Percentiles rank a stretch among this genome's conserved stretches.
These are phyloP conservation scores for Pseudonitzschia multiseries DNA, from an alignment of 108 stramenopile genomes.

Conservation along the genomic window DNA sequence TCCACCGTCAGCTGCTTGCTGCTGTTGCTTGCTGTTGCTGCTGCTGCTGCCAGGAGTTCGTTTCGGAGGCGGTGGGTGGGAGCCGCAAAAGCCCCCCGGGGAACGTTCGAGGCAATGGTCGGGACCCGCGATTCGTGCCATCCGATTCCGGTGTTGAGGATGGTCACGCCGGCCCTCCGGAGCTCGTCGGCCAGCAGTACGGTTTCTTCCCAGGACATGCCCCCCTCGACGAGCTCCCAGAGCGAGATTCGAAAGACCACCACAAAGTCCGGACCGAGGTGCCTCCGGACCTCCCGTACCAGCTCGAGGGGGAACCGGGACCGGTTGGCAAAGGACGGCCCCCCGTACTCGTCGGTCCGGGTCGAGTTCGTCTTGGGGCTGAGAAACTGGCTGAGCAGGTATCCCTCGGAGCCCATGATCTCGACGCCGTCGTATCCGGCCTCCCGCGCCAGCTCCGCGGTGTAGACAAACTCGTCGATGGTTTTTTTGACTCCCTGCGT, in stretches of 20 bases:
- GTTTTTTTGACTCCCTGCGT: slow-evolving; percentile 72
- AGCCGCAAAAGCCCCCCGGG: slow-evolving; percentile 92
- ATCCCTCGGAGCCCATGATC: slow-evolving; percentile 98
- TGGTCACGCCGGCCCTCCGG: slow-evolving; percentile 90
- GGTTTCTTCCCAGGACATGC: slow-evolving; percentile 93
- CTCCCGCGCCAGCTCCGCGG: slow-evolving; percentile 83
- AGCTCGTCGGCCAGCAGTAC: slow-evolving; percentile 78
- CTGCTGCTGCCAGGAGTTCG: slow-evolving; percentile 18
- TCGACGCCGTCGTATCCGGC: slow-evolving; percentile 99
- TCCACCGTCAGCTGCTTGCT: background rate
- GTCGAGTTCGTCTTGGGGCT: slow-evolving; percentile 76
- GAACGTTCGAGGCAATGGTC: slow-evolving; percentile 96
- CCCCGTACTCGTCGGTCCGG: slow-evolving; percentile 93
- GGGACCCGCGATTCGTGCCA: slow-evolving; percentile 99
- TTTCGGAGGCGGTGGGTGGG: slow-evolving; percentile 85
- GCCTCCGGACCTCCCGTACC: slow-evolving; percentile 79
- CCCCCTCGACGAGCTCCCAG: slow-evolving; percentile 93
- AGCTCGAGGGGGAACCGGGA: slow-evolving; percentile 90
- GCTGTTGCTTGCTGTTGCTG: background rate
- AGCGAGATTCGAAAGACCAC: slow-evolving; percentile 96
- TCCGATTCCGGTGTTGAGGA: slow-evolving; percentile 99
- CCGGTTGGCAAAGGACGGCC: slow-evolving; percentile 84
- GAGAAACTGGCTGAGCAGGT: slow-evolving; percentile 96
- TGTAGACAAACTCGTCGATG: slow-evolving; percentile 86
- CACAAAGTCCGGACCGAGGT: slow-evolving; percentile 89